phyloP scores from a whole-genome alignment of 139 green algal genomes.

The Ettlia oleoabundans region DNA sequence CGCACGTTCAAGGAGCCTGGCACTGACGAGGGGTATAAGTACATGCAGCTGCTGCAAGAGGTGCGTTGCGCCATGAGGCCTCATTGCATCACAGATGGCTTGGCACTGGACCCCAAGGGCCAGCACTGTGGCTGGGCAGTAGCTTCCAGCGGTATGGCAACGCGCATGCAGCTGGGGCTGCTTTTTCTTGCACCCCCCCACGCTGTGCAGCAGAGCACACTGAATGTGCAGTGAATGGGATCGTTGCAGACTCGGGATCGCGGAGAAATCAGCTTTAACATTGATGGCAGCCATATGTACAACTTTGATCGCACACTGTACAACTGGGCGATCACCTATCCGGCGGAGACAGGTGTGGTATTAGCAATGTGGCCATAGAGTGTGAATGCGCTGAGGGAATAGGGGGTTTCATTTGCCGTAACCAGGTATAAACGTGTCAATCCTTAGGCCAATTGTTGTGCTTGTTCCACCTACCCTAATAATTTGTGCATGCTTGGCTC shows the following conservation, averaged over 20 bases:
- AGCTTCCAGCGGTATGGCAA: no score
- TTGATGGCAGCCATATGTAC: constrained; percentile 87
- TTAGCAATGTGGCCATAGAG: not conserved
- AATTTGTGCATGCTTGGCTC: no score
- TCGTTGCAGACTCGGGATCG: constrained; percentile 41
- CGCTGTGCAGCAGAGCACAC: not conserved
- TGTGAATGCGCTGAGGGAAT: not conserved
- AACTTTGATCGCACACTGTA: constrained; percentile 79
- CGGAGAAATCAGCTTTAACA: constrained; percentile 69
- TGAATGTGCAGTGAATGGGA: not conserved
- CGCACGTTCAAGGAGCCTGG: constrained; percentile 55
- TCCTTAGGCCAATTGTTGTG: no score
- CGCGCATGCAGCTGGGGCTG: no score
- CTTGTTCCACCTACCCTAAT: no score
- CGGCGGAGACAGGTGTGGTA: constrained; percentile 59
- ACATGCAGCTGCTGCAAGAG: constrained; percentile 58
- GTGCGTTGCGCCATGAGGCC: constrained; percentile 4
- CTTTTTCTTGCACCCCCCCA: not conserved
- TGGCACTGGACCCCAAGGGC: no score
- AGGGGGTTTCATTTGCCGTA: no score
- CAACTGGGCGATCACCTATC: constrained; percentile 82
- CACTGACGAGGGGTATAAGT: constrained; percentile 50
- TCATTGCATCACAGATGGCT: no score
- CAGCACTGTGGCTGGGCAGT: no score
- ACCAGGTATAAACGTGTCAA: no score